Percentiles rank a stretch among this genome's conserved stretches.
Conservation (phyloP, 2,329 filamentous ascomycete species). For the Chrysoporthe cubensis region DNA sequence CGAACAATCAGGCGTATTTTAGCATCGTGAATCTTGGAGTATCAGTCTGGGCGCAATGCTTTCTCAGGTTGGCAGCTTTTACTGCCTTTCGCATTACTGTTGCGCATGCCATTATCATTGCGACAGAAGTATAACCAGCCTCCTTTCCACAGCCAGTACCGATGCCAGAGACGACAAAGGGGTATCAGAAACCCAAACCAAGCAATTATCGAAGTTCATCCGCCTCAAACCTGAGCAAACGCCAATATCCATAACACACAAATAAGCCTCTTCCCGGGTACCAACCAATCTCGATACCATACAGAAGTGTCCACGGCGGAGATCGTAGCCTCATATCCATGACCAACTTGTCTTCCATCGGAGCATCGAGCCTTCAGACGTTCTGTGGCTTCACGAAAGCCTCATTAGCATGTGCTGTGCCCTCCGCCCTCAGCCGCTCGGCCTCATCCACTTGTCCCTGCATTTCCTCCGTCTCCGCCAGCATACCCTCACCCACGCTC, state of each 20-base stretch:
- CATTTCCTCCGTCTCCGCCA: conserved; percentile 74
- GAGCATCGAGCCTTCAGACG: not conserved
- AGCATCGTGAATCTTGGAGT: not conserved
- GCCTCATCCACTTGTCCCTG: conserved; percentile 59
- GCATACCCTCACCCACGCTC: conserved; percentile 79
- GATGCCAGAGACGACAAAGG: conserved; percentile 8
- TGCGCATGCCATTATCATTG: not conserved
- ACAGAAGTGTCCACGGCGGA: too few relatives aligned
- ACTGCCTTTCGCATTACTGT: not conserved
- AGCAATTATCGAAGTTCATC: not conserved
- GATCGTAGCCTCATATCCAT: not conserved
- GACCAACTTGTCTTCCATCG: not conserved
- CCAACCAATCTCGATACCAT: not conserved
- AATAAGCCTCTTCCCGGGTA: not conserved
- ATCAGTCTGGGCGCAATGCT: not conserved
- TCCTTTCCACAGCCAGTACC: not conserved
- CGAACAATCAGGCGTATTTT: not conserved
- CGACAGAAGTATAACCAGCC: not conserved
- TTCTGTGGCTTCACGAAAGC: conserved; percentile 22
- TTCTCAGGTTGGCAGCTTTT: not conserved
- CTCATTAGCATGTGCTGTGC: conserved; percentile 28
- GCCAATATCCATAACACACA: conserved; percentile 4
- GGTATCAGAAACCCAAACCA: conserved; percentile 13
- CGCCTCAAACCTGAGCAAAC: conserved; percentile 1
- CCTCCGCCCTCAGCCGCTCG: conserved; percentile 19